Evolutionary conservation across 345 rosid genomes (phyloP), one percentile per base, ranked within the genome.

Genomic region (Camelina neglecta): DNA sequence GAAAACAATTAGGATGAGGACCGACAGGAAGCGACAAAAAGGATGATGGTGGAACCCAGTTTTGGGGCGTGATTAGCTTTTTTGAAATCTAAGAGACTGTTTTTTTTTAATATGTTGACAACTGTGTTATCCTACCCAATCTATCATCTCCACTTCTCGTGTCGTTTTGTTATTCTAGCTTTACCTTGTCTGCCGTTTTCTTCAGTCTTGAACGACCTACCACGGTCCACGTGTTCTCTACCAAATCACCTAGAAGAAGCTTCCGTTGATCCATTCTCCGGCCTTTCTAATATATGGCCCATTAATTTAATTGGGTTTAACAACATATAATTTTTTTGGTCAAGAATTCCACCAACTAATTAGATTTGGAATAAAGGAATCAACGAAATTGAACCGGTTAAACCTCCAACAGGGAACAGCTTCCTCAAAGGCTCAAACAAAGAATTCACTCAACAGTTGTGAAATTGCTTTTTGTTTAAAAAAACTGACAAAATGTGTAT

Each of bases 1-100:
- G 20, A 62, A 8, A 64, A 71, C 5, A 71, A 71, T 47, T 57
- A 38, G 7, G 36, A 23, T 7, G 18, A 64, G 54, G 66, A 47
- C 76, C 80, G 80, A 77, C 76, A 77, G 76, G 60, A 77, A 77
- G 72, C 67, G 80, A 77, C 80, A 77, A 77, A 77, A 77, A 48
- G 60, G 7, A 57, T 48, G 48, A 24, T 36, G 71, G 18, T n/a
- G 54, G 80, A 59, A 0, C 55, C 76, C 60, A 57, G 1, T 64
- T 70, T 62, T 71, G 71, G 60, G 76, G 75, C 67, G 80, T 77
- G 80, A 71, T 77, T 77, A 21, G 23, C 60, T 70, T 69, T 76
- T 33, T 24, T 62, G 42, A 61, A 69, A 76, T 69, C 75, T 54
- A 55, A 69, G 74, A 8, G 70, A 69, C 80, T 69, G 48, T 61